Base-by-base conservation (phyloP, 2,329 filamentous ascomycete genomes). In the Alternaria tenuissima region DNA sequence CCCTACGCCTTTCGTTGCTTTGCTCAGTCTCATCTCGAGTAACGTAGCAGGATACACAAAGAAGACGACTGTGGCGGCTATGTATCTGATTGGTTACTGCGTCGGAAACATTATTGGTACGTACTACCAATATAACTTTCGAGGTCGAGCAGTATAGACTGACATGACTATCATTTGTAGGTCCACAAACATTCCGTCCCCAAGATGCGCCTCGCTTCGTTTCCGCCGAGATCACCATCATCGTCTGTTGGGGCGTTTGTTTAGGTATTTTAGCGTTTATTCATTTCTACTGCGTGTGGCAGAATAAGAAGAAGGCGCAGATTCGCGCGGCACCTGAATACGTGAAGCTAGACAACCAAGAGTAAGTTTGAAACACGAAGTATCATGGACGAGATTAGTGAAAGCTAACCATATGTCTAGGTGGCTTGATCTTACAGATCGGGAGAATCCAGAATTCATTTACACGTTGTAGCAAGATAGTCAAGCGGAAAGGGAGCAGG, bases 361-460 rank as follows among this genome's bases (percentile, higher is more conserved):
- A 90, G 81, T 90, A 73, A 63, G 66, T 62, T 18, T 22, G 24
- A 14, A 36, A 36, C 12, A 5, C 2, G 12, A 16, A 2, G 16
- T 36, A 12, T 36, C 42, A 64, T 52, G 51, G 39, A 53, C 34
- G 16, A 6, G 5, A 14, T 16, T 12, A 24, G 28, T 30, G 18
- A 6, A 4, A 3, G 22, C 52, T 52, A 48, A 59, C 18, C 3
- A 8, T 41, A 2, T 7, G 8, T 51, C 20, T 28, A 81, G 79
- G 57, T 83, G 86, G 77, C 79, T 87, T 57, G 88, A 91, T 71
- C 75, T 91, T 63, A 91, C 88, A 4, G 89, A 91, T 70, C 78
- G 81, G 56, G 88, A 91, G 80, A 91, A 89, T 61, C 79, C 78
- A 0, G 81, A 90, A 71, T 90, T 91, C 70, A 76, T 85, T 0